Evolutionary conservation across 2,329 filamentous ascomycete genomes (phyloP), one percentile per base, ranked within the genome.

Genomic region (Trichoderma sp.): DNA sequence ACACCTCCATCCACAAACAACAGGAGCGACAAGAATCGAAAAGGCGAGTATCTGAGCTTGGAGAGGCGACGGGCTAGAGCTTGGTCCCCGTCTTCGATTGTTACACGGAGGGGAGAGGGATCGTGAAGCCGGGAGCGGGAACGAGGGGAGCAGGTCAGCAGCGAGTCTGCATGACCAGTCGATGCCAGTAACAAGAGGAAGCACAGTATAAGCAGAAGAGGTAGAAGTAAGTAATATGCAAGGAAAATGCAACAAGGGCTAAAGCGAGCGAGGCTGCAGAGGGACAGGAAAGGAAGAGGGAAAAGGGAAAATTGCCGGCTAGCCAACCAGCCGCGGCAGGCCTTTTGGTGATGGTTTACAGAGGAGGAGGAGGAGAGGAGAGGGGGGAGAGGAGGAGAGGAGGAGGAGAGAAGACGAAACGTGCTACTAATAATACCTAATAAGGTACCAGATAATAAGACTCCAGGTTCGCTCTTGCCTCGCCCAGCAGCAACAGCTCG

Each of bases 381-480:
- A 50, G 45, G 44, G 44, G 45, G 54, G 54, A 59, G 48, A 58
- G 30, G 26, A 64, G 44, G 28, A 52, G 26, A 54, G 45, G 34
- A 28, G 43, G 44, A 57, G 62, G 54, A 55, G 24, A 24, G 51
- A 45, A 64, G 51, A 64, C 62, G 62, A 64, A 64, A 51, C 55
- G 45, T 45, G 28, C 62, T 64, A 64, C 51, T 59, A 39, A 39
- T 39, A 39, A 39, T 14, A 39, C 34, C 34, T 39, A 30, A 30
- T 30, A n/a, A n/a, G n/a, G n/a, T n/a, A 12, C 34, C 34, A 39
- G 34, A 14, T 39, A 39, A 39, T 39, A 39, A 39, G 10, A 39
- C 34, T 39, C 10, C 34, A 9, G 34, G 10, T 39, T 7, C 12
- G 34, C 30, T 30, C 30, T 9, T 9, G 30, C 30, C 59, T 62